Conservation (phyloP, 192 early-diverging fungal species). For the Mortierella hygrophila region DNA sequence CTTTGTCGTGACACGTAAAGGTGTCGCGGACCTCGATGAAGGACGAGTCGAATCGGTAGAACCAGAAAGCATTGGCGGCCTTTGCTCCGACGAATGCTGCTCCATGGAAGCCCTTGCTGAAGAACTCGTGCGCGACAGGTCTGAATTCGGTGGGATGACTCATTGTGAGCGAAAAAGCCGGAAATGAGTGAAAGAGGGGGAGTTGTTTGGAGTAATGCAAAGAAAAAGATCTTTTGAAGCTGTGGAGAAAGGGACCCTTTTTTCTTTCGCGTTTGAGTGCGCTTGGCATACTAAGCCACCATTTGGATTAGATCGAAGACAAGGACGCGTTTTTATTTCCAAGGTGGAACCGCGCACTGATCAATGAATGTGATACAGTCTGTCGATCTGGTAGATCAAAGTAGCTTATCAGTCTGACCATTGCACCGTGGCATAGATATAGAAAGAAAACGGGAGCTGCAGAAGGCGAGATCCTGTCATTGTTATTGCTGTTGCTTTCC, state of each 20-base stretch:
- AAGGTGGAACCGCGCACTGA: too few relatives aligned
- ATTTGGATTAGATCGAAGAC: too few relatives aligned
- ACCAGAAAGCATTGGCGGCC: slow-evolving; percentile 44
- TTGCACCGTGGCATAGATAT: not conserved
- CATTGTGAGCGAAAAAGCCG: slow-evolving; percentile 8
- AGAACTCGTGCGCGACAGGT: slow-evolving; percentile 52
- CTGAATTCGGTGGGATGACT: slow-evolving; percentile 43
- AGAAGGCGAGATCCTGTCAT: not conserved
- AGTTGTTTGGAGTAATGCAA: not conserved
- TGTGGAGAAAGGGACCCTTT: not conserved
- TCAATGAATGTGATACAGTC: not conserved
- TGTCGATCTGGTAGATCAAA: too few relatives aligned
- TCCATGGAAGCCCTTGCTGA: slow-evolving; percentile 36
- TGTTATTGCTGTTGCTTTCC: not conserved
- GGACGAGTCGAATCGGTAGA: slow-evolving; percentile 45
- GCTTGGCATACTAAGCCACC: not conserved
- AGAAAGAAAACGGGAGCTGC: not conserved
- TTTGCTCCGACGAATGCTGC: slow-evolving; percentile 50
- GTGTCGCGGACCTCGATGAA: slow-evolving; percentile 55
- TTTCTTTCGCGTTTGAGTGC: not conserved
- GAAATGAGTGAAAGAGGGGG: not conserved
- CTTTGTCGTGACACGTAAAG: slow-evolving; percentile 50
- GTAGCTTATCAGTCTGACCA: not conserved
- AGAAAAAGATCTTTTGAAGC: not conserved
- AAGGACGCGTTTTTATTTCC: too few relatives aligned